Percentiles rank a stretch among this genome's conserved stretches.
Evolutionary conservation across 331 rosid genomes (phyloP).

Genomic region (Acacia concinna): DNA sequence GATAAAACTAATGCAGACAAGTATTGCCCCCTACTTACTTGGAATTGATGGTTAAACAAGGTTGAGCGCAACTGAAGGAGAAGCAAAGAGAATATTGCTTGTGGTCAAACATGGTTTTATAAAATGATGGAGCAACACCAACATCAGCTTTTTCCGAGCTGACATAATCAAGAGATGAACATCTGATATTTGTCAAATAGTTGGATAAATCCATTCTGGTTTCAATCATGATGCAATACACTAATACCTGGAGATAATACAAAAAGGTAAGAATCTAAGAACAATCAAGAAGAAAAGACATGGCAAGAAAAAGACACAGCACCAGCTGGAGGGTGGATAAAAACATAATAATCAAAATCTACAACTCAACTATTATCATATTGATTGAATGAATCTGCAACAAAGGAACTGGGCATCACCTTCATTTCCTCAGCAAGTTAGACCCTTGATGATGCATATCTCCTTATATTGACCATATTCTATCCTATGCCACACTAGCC

Average conservation of each 20-base stretch:
- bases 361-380: constrained; percentile 14
- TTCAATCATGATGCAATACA: constrained; percentile 39
- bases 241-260: constrained; percentile 32
- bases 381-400: background rate
- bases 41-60: constrained; percentile 42
- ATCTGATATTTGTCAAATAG: constrained; percentile 35
- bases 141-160: constrained; percentile 36
- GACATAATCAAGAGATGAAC: constrained; percentile 29
- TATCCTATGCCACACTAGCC: background rate
- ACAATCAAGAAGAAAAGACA: constrained; percentile 2
- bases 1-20: constrained; percentile 5
- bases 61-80: constrained; percentile 42
- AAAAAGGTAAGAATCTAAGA: constrained; percentile 20
- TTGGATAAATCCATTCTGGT: constrained; percentile 26
- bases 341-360: constrained; percentile 1
- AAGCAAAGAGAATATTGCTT: constrained; percentile 36
- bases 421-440: background rate
- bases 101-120: constrained; percentile 32
- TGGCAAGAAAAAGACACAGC: background rate
- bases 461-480: background rate
- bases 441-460: background rate
- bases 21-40: constrained; percentile 52
- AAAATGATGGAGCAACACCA: constrained; percentile 36
- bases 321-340: background rate
- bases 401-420: background rate